Conservation (phyloP, 2,329 filamentous ascomycete species). For the Grosmannia penicillata region DNA sequence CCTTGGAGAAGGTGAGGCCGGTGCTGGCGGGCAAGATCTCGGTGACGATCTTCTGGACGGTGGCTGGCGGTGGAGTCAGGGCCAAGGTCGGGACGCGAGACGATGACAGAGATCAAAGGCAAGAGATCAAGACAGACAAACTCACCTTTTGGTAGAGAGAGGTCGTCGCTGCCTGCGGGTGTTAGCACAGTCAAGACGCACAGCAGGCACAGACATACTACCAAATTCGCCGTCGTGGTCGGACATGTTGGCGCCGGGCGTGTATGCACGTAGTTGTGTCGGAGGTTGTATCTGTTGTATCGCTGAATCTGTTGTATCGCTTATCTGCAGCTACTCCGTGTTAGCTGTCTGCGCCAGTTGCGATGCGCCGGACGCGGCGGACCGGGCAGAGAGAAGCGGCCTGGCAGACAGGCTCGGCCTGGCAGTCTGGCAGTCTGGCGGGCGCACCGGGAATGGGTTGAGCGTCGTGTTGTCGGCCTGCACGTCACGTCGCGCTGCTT, state of each 20-base stretch:
- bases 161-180: constrained; percentile 40
- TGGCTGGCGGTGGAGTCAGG: constrained; percentile 29
- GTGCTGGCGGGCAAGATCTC: constrained; percentile 70
- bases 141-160: constrained; percentile 50
- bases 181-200: constrained; percentile 16
- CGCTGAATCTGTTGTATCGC: no score
- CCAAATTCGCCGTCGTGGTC: constrained; percentile 44
- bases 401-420: no score
- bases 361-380: no score
- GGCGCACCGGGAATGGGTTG: no score
- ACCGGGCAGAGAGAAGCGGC: no score
- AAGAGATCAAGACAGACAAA: neutral
- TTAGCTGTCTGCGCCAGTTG: no score
- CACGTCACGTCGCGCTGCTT: no score
- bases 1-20: constrained; percentile 81
- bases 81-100: constrained; percentile 10
- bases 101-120: neutral
- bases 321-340: no score
- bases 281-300: neutral
- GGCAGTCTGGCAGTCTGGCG: no score
- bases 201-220: constrained; percentile 28
- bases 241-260: constrained; percentile 31
- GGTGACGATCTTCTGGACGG: constrained; percentile 74
- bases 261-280: no score
- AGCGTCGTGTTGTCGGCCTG: no score